These are phyloP conservation scores for Botryosphaeria dothidea DNA, from an alignment of 2,329 filamentous ascomycete species.

Conservation along the genomic window DNA sequence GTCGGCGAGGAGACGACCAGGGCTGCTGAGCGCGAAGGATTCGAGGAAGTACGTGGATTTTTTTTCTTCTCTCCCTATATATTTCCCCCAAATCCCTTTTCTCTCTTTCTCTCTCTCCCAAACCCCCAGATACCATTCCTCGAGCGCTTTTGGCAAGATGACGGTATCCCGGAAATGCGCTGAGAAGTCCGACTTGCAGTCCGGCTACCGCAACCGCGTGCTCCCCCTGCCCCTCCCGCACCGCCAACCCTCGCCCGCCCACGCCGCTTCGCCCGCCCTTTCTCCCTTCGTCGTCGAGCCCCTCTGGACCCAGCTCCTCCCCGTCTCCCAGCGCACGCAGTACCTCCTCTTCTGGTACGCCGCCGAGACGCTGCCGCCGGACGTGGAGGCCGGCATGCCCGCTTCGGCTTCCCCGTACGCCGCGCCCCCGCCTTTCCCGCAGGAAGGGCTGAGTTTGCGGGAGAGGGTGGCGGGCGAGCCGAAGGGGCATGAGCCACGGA, in stretches of 20 bases:
- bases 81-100: background rate
- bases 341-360: conserved; percentile 52
- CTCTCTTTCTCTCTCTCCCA: background rate
- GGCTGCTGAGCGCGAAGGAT: conserved; percentile 52
- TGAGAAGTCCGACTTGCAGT: too few species aligned
- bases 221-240: conserved; percentile 48
- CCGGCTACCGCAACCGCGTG: conserved; percentile 51
- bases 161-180: too few species aligned
- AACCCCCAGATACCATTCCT: too few species aligned
- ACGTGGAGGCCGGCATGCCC: conserved; percentile 28
- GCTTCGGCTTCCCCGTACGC: conserved; percentile 33
- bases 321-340: conserved; percentile 36
- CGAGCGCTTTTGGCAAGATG: too few species aligned
- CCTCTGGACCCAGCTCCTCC: conserved; percentile 48
- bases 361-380: conserved; percentile 47
- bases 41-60: conserved; percentile 43
- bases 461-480: conserved; percentile 42
- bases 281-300: conserved; percentile 42
- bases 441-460: conserved; percentile 33
- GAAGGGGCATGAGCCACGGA: conserved; percentile 45
- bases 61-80: background rate
- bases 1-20: conserved; percentile 45
- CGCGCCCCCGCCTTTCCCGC: conserved; percentile 40
- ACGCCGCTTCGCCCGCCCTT: background rate
- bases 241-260: conserved; percentile 38